Conservation (phyloP, 306 rosid genomes). For the Acacia crassicarpa region DNA sequence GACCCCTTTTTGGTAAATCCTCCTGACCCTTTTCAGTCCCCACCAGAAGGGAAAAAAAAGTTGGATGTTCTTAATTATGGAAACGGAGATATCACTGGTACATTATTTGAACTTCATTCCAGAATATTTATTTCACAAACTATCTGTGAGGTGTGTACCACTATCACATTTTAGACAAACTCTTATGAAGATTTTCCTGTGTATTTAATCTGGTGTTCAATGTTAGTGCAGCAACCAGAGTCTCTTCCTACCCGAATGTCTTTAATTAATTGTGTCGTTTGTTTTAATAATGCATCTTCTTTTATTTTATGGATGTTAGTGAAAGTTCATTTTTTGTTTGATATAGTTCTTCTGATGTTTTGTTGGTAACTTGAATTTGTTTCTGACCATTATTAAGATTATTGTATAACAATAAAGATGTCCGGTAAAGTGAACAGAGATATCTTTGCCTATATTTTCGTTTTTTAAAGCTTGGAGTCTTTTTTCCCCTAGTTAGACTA, state of each 20-base stretch:
- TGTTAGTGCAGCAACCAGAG: constrained; percentile 1
- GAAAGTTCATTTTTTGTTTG: not conserved
- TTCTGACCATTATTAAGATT: not conserved
- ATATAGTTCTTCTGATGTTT: not conserved
- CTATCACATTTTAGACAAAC: not conserved
- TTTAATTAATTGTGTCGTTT: not conserved
- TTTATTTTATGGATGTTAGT: not conserved
- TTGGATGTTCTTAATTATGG: constrained; percentile 4
- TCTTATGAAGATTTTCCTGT: not conserved
- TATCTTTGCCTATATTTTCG: not conserved
- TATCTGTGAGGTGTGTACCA: not conserved
- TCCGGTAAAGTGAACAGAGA: not conserved
- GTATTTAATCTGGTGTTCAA: constrained; percentile 3
- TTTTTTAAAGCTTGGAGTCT: not conserved
- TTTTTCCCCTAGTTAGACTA: not conserved
- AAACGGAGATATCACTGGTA: not conserved
- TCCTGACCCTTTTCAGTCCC: not conserved
- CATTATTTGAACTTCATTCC: not conserved
- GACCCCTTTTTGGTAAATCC: too few relatives aligned
- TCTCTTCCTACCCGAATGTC: not conserved
- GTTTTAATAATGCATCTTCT: not conserved
- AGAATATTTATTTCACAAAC: constrained; percentile 10
- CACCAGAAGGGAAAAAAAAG: not conserved
- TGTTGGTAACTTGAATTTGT: not conserved
- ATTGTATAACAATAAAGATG: not conserved